Base-by-base conservation (phyloP, 2,329 filamentous ascomycete genomes). In the Neofusicoccum ribis region DNA sequence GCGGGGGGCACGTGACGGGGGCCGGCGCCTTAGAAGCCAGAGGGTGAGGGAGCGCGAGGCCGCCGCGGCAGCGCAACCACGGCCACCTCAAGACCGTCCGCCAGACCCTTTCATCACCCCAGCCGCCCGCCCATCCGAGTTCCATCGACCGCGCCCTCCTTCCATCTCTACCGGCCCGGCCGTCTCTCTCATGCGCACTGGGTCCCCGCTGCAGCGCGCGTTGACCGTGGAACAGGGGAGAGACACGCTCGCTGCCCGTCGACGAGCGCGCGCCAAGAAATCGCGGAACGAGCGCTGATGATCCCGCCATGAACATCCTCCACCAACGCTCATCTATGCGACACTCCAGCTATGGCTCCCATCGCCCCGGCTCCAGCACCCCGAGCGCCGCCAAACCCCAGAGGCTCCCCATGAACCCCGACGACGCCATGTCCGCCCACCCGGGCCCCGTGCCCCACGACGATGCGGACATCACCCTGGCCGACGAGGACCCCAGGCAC, bases 401-500 rank as follows among this genome's bases (percentile, higher is more conserved):
- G 69, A 78, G 76, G 12, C 75, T 76, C 64, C 68, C 68, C 70
- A 76, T 82, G 76, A 81, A 74, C 68, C 76, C 80, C 73, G 80
- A 82, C 71, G 73, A 67, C 58, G 72, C 74, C 70, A 74, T 78
- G 71, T 74, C 74, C 65, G 76, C 73, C 72, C 74, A 73, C 65
- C 74, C 75, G 68, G 76, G 72, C 69, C 73, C 74, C 70, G 73
- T 75, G 71, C 71, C 69, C 68, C 67, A 71, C 70, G 76, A 73
- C 66, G 76, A 77, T 66, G 76, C 73, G 69, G 74, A 75, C 62
- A 79, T 81, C 69, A 72, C 75, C 71, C 73, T 74, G 65, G 73
- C 72, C 58, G 81, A 82, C 68, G 81, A 83, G 66, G 81, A 83
- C 71, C 78, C 80, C 60, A 73, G 79, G 67, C 76, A 80, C 52